phyloP scores from a whole-genome alignment of 306 rosid genomes.

The Sesbania bispinosa region DNA sequence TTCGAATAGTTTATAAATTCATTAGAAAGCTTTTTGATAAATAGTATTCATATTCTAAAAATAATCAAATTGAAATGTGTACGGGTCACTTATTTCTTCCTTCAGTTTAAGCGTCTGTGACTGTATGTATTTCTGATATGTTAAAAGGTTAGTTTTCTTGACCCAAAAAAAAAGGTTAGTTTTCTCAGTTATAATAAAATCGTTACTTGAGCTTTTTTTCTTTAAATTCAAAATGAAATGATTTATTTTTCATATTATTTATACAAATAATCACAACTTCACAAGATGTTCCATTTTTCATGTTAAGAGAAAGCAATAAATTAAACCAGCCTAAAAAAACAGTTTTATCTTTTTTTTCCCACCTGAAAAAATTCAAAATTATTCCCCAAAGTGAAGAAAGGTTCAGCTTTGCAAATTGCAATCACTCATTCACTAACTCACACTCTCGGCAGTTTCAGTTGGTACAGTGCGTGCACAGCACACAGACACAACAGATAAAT shows the following conservation, averaged over 20 bases:
- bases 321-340: neutral
- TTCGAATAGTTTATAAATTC: no score
- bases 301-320: neutral
- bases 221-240: neutral
- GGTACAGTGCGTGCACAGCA: conserved; percentile 26
- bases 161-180: no score
- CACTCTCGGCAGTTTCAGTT: conserved; percentile 32
- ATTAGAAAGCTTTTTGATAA: no score
- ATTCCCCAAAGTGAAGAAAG: neutral
- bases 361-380: conserved; percentile 23
- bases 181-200: no score
- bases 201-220: neutral
- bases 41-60: no score
- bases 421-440: neutral
- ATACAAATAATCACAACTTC: neutral
- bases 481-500: conserved; percentile 23
- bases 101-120: no score
- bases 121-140: no score
- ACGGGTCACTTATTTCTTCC: no score
- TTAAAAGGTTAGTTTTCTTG: no score
- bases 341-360: conserved; percentile 6
- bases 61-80: no score
- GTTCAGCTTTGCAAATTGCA: neutral
- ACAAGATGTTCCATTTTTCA: no score
- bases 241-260: neutral